These are phyloP conservation scores for Lentithecium fluviatile DNA, from an alignment of 495 filamentous ascomycete species.

Conservation along the genomic window DNA sequence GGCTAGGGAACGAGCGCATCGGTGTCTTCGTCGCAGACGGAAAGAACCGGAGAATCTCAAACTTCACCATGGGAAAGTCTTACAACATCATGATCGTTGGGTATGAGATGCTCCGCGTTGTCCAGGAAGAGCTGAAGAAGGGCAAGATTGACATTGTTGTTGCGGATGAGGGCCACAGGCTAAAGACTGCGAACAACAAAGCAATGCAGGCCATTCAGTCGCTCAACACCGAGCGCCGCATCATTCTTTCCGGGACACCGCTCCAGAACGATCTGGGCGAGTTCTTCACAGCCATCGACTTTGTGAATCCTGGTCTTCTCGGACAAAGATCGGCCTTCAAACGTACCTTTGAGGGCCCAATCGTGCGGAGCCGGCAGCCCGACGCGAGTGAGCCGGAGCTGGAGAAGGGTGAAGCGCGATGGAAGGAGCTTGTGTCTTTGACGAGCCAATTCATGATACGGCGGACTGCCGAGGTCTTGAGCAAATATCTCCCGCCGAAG, in stretches of 20 bases:
- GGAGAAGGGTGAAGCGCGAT: slow-evolving; percentile 70
- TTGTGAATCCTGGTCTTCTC: slow-evolving; percentile 74
- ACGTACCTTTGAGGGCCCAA: slow-evolving; percentile 70
- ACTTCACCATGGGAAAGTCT: slow-evolving; percentile 73
- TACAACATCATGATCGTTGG: slow-evolving; percentile 83
- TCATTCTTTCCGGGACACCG: slow-evolving; percentile 76
- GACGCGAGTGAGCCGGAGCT: slow-evolving; percentile 64
- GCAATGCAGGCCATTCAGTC: slow-evolving; percentile 72
- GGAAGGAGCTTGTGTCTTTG: slow-evolving; percentile 64
- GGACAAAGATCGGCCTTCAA: slow-evolving; percentile 68
- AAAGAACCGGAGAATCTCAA: slow-evolving; percentile 58
- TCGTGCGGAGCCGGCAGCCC: slow-evolving; percentile 70
- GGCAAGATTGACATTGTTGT: slow-evolving; percentile 73
- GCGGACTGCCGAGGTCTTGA: slow-evolving; percentile 70
- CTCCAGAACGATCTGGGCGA: slow-evolving; percentile 80
- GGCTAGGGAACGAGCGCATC: slow-evolving; percentile 75
- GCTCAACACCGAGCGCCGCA: slow-evolving; percentile 63
- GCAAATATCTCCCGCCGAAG: slow-evolving; percentile 73
- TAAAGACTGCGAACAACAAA: slow-evolving; percentile 82
- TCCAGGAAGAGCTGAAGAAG: slow-evolving; percentile 66
- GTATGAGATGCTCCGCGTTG: slow-evolving; percentile 72
- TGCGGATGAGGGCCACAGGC: slow-evolving; percentile 76
- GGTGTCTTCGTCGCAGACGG: slow-evolving; percentile 73
- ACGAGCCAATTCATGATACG: slow-evolving; percentile 75
- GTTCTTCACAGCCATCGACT: slow-evolving; percentile 76